Evolutionary conservation across 306 rosid genomes (phyloP).

Genomic region (Begonia peltatifolia): DNA sequence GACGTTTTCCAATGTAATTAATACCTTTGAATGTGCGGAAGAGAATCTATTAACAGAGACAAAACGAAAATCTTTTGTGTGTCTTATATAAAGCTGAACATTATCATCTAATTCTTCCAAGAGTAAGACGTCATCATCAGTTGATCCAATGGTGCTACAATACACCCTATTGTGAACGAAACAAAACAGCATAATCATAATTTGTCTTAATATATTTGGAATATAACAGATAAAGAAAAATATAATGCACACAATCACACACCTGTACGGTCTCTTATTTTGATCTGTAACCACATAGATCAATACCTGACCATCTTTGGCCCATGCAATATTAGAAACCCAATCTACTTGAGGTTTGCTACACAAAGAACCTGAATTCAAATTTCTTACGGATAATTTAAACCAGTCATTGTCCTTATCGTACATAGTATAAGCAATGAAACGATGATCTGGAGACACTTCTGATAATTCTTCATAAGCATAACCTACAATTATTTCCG

Average conservation of each 20-base stretch:
- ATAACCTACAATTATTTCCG: constrained; percentile 41
- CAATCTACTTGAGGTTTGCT: constrained; percentile 75
- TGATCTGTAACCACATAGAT: constrained; percentile 81
- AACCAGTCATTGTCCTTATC: constrained; percentile 74
- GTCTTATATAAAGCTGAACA: constrained; percentile 40
- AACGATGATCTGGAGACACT: constrained; percentile 71
- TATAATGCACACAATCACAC: constrained; percentile 3
- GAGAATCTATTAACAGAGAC: constrained; percentile 63
- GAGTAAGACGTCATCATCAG: constrained; percentile 68
- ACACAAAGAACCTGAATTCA: constrained; percentile 81
- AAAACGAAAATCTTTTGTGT: constrained; percentile 74
- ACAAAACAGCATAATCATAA: neutral
- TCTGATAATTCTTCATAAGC: constrained; percentile 85
- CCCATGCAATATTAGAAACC: constrained; percentile 86
- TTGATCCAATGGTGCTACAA: constrained; percentile 80
- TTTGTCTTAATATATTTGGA: neutral
- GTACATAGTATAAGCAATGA: constrained; percentile 86
- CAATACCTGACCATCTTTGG: constrained; percentile 73
- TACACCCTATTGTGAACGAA: constrained; percentile 36
- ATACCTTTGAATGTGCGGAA: constrained; percentile 64
- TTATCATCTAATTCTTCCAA: constrained; percentile 63
- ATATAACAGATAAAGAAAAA: neutral
- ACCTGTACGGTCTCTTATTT: constrained; percentile 68
- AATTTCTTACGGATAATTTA: constrained; percentile 73
- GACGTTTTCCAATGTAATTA: constrained; percentile 7